Evolutionary conservation across 169 alveolate genomes (phyloP).

Genomic region (Babesia ovis): DNA sequence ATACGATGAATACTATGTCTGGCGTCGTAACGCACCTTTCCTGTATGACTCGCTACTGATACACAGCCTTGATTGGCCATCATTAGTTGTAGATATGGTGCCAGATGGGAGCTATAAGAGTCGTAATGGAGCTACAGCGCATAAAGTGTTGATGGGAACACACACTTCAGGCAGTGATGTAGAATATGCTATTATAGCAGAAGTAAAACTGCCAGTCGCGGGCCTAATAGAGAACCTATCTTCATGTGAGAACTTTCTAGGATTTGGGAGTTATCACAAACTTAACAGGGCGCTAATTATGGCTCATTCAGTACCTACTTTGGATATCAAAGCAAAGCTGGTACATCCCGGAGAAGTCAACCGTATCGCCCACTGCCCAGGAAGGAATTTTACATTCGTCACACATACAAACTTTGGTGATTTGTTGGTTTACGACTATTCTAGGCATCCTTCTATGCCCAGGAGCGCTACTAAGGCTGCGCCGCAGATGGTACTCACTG

Average conservation of each 20-base stretch:
- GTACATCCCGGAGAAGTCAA: conserved; percentile 83
- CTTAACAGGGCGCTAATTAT: conserved; percentile 12
- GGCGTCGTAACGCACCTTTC: conserved; percentile 95
- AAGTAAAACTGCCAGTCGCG: conserved; percentile 73
- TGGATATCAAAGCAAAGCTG: conserved; percentile 83
- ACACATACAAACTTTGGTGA: conserved; percentile 90
- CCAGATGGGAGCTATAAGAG: conserved; percentile 69
- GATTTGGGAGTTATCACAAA: conserved; percentile 56
- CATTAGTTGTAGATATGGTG: conserved; percentile 85
- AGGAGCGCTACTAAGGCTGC: conserved; percentile 79
- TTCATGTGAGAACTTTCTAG: conserved; percentile 77
- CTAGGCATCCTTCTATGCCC: conserved; percentile 91
- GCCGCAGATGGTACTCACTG: conserved; percentile 85
- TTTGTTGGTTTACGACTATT: conserved; percentile 87
- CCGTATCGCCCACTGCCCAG: conserved; percentile 90
- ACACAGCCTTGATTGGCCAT: conserved; percentile 96
- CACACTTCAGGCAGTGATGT: conserved; percentile 90
- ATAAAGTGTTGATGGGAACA: conserved; percentile 89
- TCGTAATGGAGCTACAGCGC: conserved; percentile 75
- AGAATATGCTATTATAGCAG: conserved; percentile 87
- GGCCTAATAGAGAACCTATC: conserved; percentile 69
- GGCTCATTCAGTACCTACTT: conserved; percentile 58
- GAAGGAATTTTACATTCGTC: conserved; percentile 86
- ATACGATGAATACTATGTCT: conserved; percentile 71
- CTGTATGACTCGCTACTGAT: conserved; percentile 90